Evolutionary conservation across 1,139 yeast species (phyloP), one percentile per base, ranked within the genome.

Genomic region (Sugiyamaella neomexicana): DNA sequence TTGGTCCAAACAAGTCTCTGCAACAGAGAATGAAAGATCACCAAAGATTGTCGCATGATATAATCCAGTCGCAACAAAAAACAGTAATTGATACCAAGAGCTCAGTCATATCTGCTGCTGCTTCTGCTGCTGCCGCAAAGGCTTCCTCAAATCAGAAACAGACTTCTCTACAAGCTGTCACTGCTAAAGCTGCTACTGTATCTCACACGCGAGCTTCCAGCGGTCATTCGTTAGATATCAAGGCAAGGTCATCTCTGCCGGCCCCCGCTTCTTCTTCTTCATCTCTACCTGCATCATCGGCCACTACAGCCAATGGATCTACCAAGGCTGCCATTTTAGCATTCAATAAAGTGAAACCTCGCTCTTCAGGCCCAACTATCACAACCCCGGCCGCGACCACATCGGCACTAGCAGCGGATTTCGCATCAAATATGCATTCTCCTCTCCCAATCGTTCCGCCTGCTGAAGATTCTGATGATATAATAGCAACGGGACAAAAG

Each of bases 1-100:
- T 47, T 7, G 54, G 47, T 12, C 54, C 54, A 12, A 52, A 52
- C 34, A 52, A 52, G 32, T 52, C 54, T 16, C 43, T 42, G 12
- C 46, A 46, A 32, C 38, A 38, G 37, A 23, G 50, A 16, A 47
- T 40, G 27, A 46, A 46, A 37, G 54, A 52, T 13, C 54, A 52
- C 12, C n/a, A 47, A 31, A 47, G 37, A 27, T 13, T 31, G 20
- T 23, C 51, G n/a, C 46, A 52, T 17, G 41, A 27, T 15, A 9
- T 31, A 29, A 15, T 40, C 2, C 36, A 45, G 9, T 43, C 49
- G 7, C 38, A 46, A 13, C 46, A 38, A 5, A 16, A 44, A 12
- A 6, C 37, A 9, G 36, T 52, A 2, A 5, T 10, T 16, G 23
- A 46, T n/a, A 32, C 31, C 10, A 39, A 17, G 37, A 17, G 27